Conservation (phyloP, 2,329 filamentous ascomycete species). For the Teratosphaeria epicoccoides region DNA sequence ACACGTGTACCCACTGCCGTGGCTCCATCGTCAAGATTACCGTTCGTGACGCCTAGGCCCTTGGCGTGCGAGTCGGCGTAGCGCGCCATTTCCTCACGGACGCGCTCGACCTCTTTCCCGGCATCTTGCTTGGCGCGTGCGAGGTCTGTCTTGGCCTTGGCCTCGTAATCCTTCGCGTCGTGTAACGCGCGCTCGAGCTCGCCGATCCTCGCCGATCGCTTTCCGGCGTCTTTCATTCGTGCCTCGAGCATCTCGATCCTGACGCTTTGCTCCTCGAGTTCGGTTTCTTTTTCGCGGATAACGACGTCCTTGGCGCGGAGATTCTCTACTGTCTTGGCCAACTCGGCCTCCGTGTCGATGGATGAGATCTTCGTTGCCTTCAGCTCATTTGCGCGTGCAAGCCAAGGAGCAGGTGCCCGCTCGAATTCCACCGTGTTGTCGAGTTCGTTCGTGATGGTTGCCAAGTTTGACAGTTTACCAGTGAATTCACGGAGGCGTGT, state of each 20-base stretch:
- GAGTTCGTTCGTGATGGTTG: constrained; percentile 44
- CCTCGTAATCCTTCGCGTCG: constrained; percentile 37
- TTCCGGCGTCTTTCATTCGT: constrained; percentile 70
- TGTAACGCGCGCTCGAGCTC: constrained; percentile 45
- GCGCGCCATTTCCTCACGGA: constrained; percentile 20
- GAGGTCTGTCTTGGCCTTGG: constrained; percentile 38
- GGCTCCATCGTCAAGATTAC: constrained; percentile 50
- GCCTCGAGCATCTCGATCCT: constrained; percentile 90
- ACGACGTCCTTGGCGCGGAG: constrained; percentile 59
- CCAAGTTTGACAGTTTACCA: constrained; percentile 57
- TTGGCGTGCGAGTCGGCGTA: constrained; percentile 16
- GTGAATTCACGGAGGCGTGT: constrained; percentile 56
- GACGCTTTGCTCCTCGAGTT: constrained; percentile 75
- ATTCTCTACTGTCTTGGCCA: constrained; percentile 68
- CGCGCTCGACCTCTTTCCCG: constrained; percentile 18
- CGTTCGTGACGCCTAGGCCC: constrained; percentile 42
- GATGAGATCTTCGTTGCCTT: constrained; percentile 71
- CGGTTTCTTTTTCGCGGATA: constrained; percentile 52
- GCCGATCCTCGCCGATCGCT: constrained; percentile 60
- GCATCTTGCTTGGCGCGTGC: constrained; percentile 15
- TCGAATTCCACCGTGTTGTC: constrained; percentile 50
- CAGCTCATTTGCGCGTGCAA: constrained; percentile 67
- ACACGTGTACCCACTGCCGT: constrained; percentile 61
- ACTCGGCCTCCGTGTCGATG: constrained; percentile 74
- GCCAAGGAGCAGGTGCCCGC: constrained; percentile 66